Percentiles rank a stretch among this genome's conserved stretches.
Evolutionary conservation across 345 rosid species (phyloP).

Genomic region (Viola odorata): DNA sequence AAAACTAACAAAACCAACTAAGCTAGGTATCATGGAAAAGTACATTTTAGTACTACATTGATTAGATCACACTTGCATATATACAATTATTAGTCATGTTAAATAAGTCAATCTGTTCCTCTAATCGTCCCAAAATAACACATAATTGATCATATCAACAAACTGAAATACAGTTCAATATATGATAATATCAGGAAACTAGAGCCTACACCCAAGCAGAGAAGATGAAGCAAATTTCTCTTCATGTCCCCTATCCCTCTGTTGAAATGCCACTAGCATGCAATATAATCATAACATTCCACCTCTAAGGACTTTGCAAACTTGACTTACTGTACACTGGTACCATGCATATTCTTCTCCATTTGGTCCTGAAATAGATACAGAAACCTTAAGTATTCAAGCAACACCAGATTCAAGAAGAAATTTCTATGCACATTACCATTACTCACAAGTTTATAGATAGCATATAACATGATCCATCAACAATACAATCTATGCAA

Average conservation of each 20-base stretch:
- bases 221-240: background rate
- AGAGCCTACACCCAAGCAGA: background rate
- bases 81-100: too few relatives aligned
- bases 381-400: background rate
- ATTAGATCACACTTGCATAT: too few relatives aligned
- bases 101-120: too few relatives aligned
- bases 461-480: background rate
- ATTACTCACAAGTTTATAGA: too few relatives aligned
- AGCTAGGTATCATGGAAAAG: background rate
- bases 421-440: too few relatives aligned
- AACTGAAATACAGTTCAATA: background rate
- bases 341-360: slow-evolving; percentile 98
- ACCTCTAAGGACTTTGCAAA: too few relatives aligned
- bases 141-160: background rate
- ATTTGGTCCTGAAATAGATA: slow-evolving; percentile 54
- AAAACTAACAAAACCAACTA: background rate
- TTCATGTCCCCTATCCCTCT: background rate
- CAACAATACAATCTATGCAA: background rate
- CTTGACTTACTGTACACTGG: slow-evolving; percentile 80
- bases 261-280: background rate
- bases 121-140: background rate
- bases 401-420: background rate
- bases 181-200: background rate
- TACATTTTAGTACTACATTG: too few relatives aligned
- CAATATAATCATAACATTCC: background rate